These are phyloP conservation scores for Neocallimastix lanati DNA, from an alignment of 192 early-diverging fungal genomes.

Conservation along the genomic window DNA sequence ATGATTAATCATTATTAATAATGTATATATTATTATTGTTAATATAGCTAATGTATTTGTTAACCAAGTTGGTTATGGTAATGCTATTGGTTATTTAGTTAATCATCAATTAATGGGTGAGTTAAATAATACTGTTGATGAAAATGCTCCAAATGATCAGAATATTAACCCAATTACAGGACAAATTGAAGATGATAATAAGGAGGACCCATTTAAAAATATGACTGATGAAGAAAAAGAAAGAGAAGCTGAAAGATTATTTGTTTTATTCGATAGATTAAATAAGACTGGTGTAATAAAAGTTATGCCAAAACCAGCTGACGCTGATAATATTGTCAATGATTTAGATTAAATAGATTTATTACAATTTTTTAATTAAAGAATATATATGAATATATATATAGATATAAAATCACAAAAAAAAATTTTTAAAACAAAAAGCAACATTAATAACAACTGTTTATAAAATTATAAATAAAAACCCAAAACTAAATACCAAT, in stretches of 20 bases:
- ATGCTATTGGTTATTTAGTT: conserved; percentile 78
- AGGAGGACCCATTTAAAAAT: conserved; percentile 34
- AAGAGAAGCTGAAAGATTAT: conserved; percentile 72
- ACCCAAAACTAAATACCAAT: too few species aligned
- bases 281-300: conserved; percentile 82
- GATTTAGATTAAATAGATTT: not conserved
- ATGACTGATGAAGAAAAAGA: conserved; percentile 98
- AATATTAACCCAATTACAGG: conserved; percentile 83
- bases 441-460: too few species aligned
- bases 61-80: conserved; percentile 73
- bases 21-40: not conserved
- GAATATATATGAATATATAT: too few species aligned
- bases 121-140: conserved; percentile 1
- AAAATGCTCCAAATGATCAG: conserved; percentile 4
- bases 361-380: too few species aligned
- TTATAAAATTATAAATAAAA: too few species aligned
- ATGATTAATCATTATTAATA: not conserved
- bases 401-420: too few species aligned
- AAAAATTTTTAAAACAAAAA: too few species aligned
- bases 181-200: conserved; percentile 17
- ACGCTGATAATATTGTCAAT: not conserved
- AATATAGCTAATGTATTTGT: conserved; percentile 37
- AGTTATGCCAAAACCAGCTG: conserved; percentile 9
- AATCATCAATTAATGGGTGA: conserved; percentile 13
- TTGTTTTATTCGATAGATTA: conserved; percentile 85